These are phyloP conservation scores for Eleusine coracana DNA, from an alignment of 176 grass and related monocot genomes.

Conservation along the genomic window DNA sequence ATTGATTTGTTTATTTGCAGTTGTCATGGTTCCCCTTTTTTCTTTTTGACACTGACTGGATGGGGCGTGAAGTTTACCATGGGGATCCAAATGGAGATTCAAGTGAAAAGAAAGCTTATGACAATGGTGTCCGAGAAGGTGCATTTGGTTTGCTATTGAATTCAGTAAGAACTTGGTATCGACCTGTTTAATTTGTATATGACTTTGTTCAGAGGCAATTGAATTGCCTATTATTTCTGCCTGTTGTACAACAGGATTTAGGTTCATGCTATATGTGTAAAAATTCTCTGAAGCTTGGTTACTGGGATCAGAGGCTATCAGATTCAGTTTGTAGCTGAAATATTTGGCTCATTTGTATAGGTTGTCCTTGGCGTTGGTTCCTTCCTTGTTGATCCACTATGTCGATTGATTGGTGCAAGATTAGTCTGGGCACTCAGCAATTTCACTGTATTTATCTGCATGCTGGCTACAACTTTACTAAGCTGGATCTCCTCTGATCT, in stretches of 20 bases:
- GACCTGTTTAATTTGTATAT: slow-evolving; percentile 25
- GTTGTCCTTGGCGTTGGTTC: slow-evolving; percentile 91
- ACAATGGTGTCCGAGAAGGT: slow-evolving; percentile 97
- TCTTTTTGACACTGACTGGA: slow-evolving; percentile 99
- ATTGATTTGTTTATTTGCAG: slow-evolving; percentile 51
- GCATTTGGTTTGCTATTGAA: slow-evolving; percentile 99
- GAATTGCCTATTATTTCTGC: not conserved
- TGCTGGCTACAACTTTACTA: slow-evolving; percentile 77
- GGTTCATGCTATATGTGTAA: not conserved
- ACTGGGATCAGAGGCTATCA: not conserved
- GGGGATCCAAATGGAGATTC: slow-evolving; percentile 86
- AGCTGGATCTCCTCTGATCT: slow-evolving; percentile 69
- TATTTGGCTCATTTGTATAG: slow-evolving; percentile 42
- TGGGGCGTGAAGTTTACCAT: slow-evolving; percentile 97
- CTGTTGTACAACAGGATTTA: not conserved
- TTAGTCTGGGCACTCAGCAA: slow-evolving; percentile 95
- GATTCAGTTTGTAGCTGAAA: slow-evolving; percentile 16
- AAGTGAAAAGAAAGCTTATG: slow-evolving; percentile 65
- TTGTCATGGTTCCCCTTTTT: slow-evolving; percentile 99
- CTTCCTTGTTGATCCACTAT: slow-evolving; percentile 88
- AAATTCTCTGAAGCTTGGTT: not conserved
- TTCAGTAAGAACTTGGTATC: slow-evolving; percentile 80
- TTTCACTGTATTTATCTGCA: slow-evolving; percentile 92
- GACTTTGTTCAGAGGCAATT: slow-evolving; percentile 16
- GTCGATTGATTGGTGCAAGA: slow-evolving; percentile 79